These are phyloP conservation scores for Skeletonema marinoi DNA, from an alignment of 108 stramenopile genomes.

Conservation along the genomic window DNA sequence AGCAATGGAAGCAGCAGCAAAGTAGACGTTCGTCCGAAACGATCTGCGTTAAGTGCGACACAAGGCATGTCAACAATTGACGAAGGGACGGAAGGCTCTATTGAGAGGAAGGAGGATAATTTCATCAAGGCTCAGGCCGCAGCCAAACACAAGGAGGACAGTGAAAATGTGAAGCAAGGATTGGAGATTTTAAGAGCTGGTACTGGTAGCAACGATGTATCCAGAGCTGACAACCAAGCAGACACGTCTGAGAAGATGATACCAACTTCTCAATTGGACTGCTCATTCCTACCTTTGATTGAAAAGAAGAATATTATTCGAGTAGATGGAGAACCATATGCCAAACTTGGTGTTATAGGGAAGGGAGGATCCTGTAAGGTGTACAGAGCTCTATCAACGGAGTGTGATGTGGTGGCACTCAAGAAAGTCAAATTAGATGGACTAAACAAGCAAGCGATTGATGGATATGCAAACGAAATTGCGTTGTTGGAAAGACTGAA, in stretches of 20 bases:
- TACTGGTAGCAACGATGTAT: background rate
- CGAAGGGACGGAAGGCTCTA: conserved; percentile 21
- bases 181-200: background rate
- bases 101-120: background rate
- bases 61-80: conserved; percentile 49
- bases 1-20: background rate
- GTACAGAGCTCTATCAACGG: conserved; percentile 83
- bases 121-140: background rate
- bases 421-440: conserved; percentile 95
- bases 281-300: conserved; percentile 77
- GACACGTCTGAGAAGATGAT: conserved; percentile 11
- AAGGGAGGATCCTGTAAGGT: conserved; percentile 97
- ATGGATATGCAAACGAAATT: conserved; percentile 98
- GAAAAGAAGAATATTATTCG: conserved; percentile 78
- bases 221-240: background rate
- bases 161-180: background rate
- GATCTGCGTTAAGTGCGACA: background rate
- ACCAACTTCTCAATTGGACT: conserved; percentile 19
- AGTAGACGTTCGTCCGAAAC: background rate
- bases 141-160: background rate
- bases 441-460: conserved; percentile 80
- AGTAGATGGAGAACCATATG: conserved; percentile 85
- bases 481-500: conserved; percentile 83
- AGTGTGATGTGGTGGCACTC: conserved; percentile 89
- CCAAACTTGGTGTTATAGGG: conserved; percentile 94